Evolutionary conservation across 257 asterid species (phyloP).

Genomic region (Nicotiana attenuata): DNA sequence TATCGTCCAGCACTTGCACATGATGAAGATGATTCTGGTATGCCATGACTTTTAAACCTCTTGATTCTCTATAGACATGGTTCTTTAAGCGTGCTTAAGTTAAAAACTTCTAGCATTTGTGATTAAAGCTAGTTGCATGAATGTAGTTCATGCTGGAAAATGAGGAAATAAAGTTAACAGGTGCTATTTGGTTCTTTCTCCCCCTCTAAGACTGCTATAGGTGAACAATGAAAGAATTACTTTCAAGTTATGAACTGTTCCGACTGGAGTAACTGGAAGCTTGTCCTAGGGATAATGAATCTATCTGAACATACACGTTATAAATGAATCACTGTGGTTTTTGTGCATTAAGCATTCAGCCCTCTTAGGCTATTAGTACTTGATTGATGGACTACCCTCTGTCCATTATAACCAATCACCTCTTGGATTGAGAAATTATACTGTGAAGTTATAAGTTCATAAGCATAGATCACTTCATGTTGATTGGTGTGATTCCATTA

Average conservation of each 20-base stretch:
- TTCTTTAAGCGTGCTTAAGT: not conserved
- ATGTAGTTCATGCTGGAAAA: not conserved
- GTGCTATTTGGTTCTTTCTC: not conserved
- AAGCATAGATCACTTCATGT: not conserved
- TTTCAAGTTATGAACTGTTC: not conserved
- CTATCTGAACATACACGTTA: not conserved
- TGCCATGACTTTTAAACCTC: not conserved
- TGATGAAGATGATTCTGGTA: slow-evolving; percentile 25
- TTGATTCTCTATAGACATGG: not conserved
- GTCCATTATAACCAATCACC: not conserved
- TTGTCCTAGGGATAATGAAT: not conserved
- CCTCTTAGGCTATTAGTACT: not conserved
- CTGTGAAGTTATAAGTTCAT: not conserved
- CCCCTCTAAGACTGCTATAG: not conserved
- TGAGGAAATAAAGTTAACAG: not conserved
- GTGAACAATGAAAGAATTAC: not conserved
- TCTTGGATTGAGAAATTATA: not conserved
- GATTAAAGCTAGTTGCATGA: slow-evolving; percentile 4
- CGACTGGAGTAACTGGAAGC: not conserved
- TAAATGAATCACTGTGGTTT: not conserved
- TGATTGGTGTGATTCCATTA: not conserved
- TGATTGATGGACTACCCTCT: not conserved
- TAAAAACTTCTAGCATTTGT: not conserved
- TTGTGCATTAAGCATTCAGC: not conserved
- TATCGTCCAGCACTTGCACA: slow-evolving; percentile 28